Base-by-base conservation (phyloP, 202 grass and related monocot species). In the Schoenoplectus tabernaemontani region DNA sequence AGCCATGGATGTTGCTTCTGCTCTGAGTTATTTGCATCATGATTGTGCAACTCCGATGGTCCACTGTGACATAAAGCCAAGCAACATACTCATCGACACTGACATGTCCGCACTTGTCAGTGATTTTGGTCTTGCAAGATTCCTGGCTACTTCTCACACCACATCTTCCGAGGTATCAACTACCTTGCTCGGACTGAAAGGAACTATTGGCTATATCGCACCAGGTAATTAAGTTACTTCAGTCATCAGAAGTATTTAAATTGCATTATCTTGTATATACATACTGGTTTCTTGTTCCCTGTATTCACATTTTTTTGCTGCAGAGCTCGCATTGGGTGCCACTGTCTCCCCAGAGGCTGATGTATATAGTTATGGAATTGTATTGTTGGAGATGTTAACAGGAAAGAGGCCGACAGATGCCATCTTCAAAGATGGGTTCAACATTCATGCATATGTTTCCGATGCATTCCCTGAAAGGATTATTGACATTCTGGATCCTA, bases 191-290 rank as follows among this genome's bases (percentile, higher is more conserved):
- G 72, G 72, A 37, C 44, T 78, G 37, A 78, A 53, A 54, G 73
- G 82, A 54, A 54, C 82, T 23, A 77, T 83, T 62, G 82, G 82
- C 46, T 84, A 84, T 10, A 42, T 69, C 39, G 12, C 74, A 28
- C 74, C 82, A 68, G 74, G 82, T 84, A 65, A n/a, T n/a, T n/a
- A n/a, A n/a, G n/a, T n/a, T n/a, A n/a, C n/a, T n/a, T 57, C 54
- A 57, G 20, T 20, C 3, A 9, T 24, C 19, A 57, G 7, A 57
- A 23, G 6, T 57, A 3, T 22, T 57, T 22, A 57, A 57, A 23
- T 23, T n/a, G n/a, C n/a, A n/a, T n/a, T n/a, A n/a, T n/a, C n/a
- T n/a, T n/a, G n/a, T n/a, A n/a, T n/a, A n/a, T n/a, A n/a, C n/a
- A n/a, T n/a, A n/a, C n/a, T n/a, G n/a, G n/a, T 44, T 44, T 44